Conservation (phyloP, 2,329 filamentous ascomycete species). For the Aureobasidium sp. region DNA sequence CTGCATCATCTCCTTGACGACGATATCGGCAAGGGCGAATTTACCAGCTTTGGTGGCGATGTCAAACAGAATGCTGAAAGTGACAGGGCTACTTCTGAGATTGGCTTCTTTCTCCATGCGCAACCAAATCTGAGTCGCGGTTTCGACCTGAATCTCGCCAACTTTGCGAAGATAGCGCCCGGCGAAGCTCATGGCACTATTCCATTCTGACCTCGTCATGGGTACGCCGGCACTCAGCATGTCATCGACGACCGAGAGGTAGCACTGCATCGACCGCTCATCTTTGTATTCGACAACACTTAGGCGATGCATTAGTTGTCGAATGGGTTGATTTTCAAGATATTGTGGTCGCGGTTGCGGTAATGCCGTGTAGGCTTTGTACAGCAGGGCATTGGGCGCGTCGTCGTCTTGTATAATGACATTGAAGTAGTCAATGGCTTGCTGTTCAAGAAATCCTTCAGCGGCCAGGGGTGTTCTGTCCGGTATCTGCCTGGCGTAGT, state of each 20-base stretch:
- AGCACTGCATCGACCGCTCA: slow-evolving; percentile 64
- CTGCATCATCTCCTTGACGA: slow-evolving; percentile 71
- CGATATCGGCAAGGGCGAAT: slow-evolving; percentile 73
- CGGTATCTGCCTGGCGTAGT: not conserved
- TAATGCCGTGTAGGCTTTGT: slow-evolving; percentile 46
- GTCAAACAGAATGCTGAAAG: slow-evolving; percentile 90
- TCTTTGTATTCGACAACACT: slow-evolving; percentile 47
- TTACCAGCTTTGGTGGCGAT: slow-evolving; percentile 80
- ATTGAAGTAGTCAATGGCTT: slow-evolving; percentile 4
- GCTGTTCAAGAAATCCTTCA: not conserved
- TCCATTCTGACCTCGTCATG: slow-evolving; percentile 68
- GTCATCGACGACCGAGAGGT: slow-evolving; percentile 76
- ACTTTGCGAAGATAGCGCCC: slow-evolving; percentile 60
- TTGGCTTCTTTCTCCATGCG: slow-evolving; percentile 76
- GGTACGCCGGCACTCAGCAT: slow-evolving; percentile 67
- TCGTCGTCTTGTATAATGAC: not conserved
- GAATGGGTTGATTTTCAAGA: slow-evolving; percentile 47
- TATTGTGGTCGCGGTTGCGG: slow-evolving; percentile 48
- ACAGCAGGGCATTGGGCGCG: slow-evolving; percentile 34
- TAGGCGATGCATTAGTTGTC: slow-evolving; percentile 60
- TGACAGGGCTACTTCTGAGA: slow-evolving; percentile 63
- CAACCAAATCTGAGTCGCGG: slow-evolving; percentile 71
- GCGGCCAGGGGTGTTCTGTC: not conserved
- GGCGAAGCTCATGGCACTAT: slow-evolving; percentile 71
- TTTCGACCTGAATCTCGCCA: slow-evolving; percentile 55